These are phyloP conservation scores for Priceomyces haplophilus DNA, from an alignment of 805 yeast genomes.

Conservation along the genomic window DNA sequence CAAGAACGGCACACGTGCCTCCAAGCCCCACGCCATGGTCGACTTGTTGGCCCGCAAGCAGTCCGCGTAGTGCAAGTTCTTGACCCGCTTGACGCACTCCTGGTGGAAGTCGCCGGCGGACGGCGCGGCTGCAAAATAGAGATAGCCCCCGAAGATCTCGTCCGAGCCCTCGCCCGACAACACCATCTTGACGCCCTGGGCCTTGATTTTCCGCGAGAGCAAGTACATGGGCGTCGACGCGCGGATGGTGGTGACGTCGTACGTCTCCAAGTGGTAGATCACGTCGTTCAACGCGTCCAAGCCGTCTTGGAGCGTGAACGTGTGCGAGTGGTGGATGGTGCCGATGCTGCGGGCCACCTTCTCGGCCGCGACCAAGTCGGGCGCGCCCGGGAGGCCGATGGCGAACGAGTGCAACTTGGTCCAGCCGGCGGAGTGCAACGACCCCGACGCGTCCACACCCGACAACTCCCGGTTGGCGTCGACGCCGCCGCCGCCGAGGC, in stretches of 20 bases:
- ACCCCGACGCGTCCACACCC: slow-evolving; percentile 89
- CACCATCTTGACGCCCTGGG: slow-evolving; percentile 99
- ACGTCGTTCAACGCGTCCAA: slow-evolving; percentile 93
- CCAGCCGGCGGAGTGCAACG: slow-evolving; percentile 73
- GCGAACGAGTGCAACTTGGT: slow-evolving; percentile 93
- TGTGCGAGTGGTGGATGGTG: slow-evolving; percentile 96
- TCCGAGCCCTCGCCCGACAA: slow-evolving; percentile 98
- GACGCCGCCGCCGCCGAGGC: slow-evolving; percentile 44
- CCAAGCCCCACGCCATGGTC: slow-evolving; percentile 99
- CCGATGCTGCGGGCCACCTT: slow-evolving; percentile 96
- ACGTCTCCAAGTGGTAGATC: slow-evolving; percentile 93
- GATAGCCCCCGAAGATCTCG: slow-evolving; percentile 97
- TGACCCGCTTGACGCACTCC: slow-evolving; percentile 93
- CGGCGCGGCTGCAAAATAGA: slow-evolving; percentile 97
- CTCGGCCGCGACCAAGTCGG: slow-evolving; percentile 93
- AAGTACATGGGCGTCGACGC: slow-evolving; percentile 99
- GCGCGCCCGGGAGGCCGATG: slow-evolving; percentile 95
- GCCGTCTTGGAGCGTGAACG: slow-evolving; percentile 95
- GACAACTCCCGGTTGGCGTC: slow-evolving; percentile 72
- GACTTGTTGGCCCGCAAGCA: slow-evolving; percentile 99
- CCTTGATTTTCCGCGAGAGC: slow-evolving; percentile 93
- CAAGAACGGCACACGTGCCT: slow-evolving; percentile 98
- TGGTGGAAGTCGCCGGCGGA: slow-evolving; percentile 87
- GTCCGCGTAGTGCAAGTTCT: slow-evolving; percentile 95
- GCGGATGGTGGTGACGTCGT: slow-evolving; percentile 97